Base-by-base conservation (phyloP, 768 basidiomycete species). In the Mycena capillaripes region DNA sequence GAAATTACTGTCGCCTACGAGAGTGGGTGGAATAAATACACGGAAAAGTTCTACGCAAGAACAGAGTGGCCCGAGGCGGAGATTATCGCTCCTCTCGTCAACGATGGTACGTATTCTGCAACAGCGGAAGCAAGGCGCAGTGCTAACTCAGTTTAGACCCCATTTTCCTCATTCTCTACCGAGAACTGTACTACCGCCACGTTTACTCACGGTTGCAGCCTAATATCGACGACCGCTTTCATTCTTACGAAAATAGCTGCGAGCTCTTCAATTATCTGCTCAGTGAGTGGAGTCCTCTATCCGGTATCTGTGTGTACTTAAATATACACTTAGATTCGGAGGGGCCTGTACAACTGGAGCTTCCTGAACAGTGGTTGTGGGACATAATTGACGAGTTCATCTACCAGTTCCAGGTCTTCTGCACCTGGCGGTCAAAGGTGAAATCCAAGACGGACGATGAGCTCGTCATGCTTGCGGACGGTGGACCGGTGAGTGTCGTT, bases 61-160 rank as follows among this genome's bases (percentile, higher is more conserved):
- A 92, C 91, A 3, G 97, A 99, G 81, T 99, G 97, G 97, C 97
- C 97, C 0, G 97, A 98, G 80, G 97, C 96, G 8, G 97, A 99
- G 84, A 84, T 96, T 71, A 96, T 99, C 78, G 94, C 97, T 6
- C 96, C 96, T 7, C 86, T 99, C 73, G 97, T 99, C 66, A 93
- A 96, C 78, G 95, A 98, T 81, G 96, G 95, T 95, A 63, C 70
- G 91, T 80, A 38, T 30, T 10, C 25, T 57, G 55, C 23, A 32
- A 46, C 5, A 61, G 60, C 44, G 9, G 25, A 23, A 52, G 48
- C 7, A 19, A 17, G n/a, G n/a, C 11, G 21, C 9, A 0, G 17
- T 48, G 25, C 55, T 74, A 52, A 56, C 53, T n/a, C 27, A 63
- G 50, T 19, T 16, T 76, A 95, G 95, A 98, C 82, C 95, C 94